Evolutionary conservation across 2,329 filamentous ascomycete species (phyloP).

Genomic region (Penicillium sp.): DNA sequence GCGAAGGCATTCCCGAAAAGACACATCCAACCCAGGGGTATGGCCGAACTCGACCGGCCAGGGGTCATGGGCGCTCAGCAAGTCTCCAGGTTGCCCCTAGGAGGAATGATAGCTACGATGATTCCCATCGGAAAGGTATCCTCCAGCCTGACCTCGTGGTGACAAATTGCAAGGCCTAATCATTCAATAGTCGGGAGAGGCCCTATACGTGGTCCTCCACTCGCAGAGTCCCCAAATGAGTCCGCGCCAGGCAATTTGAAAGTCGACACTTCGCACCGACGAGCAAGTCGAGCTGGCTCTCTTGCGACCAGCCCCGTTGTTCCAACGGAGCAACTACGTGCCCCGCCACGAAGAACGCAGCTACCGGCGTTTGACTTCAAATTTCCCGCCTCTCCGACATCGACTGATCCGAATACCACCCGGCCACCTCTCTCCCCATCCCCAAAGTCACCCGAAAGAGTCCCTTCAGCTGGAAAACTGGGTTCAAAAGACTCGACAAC

Average conservation of each 20-base stretch:
- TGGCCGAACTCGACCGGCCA: slow-evolving; percentile 55
- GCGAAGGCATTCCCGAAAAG: slow-evolving; percentile 44
- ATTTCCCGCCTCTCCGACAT: slow-evolving; percentile 53
- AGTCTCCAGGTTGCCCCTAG: slow-evolving; percentile 75
- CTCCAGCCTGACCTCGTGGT: too few relatives aligned
- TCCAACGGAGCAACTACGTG: slow-evolving; percentile 43
- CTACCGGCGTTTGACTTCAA: slow-evolving; percentile 54
- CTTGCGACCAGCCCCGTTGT: slow-evolving; percentile 37
- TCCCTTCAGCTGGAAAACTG: slow-evolving; percentile 19
- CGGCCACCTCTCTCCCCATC: slow-evolving; percentile 32
- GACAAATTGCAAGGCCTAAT: neutral
- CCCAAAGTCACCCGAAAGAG: slow-evolving; percentile 32
- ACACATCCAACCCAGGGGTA: slow-evolving; percentile 35
- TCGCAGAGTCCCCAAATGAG: slow-evolving; percentile 35
- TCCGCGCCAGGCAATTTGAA: slow-evolving; percentile 31
- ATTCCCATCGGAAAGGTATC: slow-evolving; percentile 44
- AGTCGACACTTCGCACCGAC: slow-evolving; percentile 38
- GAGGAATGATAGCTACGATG: slow-evolving; percentile 45
- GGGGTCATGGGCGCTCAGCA: slow-evolving; percentile 74
- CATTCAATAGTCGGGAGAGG: slow-evolving; percentile 33
- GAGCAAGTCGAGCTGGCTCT: slow-evolving; percentile 27
- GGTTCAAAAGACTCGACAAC: slow-evolving; percentile 28
- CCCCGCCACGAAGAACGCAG: slow-evolving; percentile 41
- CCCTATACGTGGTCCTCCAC: slow-evolving; percentile 36
- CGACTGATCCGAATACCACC: slow-evolving; percentile 29